A percentile compares a stretch with the other conserved stretches of the same genome.
These are phyloP conservation scores for Dacryopinax spathularia DNA, from an alignment of 768 basidiomycete species.

Conservation along the genomic window DNA sequence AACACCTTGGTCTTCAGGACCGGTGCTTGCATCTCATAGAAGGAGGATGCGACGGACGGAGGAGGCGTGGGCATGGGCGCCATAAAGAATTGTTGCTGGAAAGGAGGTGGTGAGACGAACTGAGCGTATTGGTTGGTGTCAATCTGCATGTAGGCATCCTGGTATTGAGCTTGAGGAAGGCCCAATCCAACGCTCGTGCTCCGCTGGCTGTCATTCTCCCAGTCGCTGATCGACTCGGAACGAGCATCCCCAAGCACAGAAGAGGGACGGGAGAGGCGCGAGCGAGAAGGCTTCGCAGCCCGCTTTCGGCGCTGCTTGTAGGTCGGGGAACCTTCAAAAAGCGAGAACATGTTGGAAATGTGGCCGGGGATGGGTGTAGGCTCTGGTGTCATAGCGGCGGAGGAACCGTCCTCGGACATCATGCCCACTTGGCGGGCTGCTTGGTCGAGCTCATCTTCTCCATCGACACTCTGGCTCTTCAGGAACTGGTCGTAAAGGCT, in stretches of 20 bases:
- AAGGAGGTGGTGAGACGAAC: constrained; percentile 2
- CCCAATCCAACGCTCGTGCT: not conserved
- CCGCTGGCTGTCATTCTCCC: constrained; percentile 1
- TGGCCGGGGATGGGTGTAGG: constrained; percentile 3
- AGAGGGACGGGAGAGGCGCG: not conserved
- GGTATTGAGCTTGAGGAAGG: not conserved
- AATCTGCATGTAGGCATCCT: not conserved
- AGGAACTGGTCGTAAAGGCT: constrained; percentile 83
- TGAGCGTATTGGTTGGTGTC: not conserved
- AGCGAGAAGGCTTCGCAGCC: constrained; percentile 28
- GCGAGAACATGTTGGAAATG: constrained; percentile 50
- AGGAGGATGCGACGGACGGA: constrained; percentile 9
- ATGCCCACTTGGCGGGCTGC: constrained; percentile 7
- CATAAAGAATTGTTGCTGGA: not conserved
- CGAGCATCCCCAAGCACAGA: not conserved
- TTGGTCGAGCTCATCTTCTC: constrained; percentile 14
- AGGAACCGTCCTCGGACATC: not conserved
- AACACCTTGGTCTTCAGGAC: constrained; percentile 31
- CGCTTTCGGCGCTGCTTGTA: constrained; percentile 87
- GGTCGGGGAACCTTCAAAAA: constrained; percentile 69
- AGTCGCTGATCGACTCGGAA: not conserved
- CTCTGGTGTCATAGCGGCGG: not conserved
- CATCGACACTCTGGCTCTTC: constrained; percentile 21
- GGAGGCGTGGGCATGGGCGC: not conserved
- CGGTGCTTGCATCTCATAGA: constrained; percentile 15